Percentiles rank a stretch among this genome's conserved stretches.
Conservation (phyloP, 1,284 basidiomycete genomes). For the Fomitopsis schrenkii region DNA sequence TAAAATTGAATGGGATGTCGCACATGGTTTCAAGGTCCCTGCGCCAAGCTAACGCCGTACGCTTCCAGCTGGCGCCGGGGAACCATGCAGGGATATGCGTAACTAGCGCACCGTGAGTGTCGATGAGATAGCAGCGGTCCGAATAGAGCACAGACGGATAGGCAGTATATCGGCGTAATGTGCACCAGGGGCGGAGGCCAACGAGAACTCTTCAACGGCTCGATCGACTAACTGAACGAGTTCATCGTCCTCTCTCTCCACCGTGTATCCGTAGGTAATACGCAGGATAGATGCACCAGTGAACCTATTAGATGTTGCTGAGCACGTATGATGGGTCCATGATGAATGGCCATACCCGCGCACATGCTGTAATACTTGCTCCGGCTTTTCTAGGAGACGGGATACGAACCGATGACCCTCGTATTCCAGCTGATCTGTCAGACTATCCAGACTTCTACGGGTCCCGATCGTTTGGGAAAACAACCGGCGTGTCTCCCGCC, state of each 20-base stretch:
- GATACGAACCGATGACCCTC: conserved; percentile 21
- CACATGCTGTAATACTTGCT: conserved; percentile 18
- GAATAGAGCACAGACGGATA: conserved; percentile 16
- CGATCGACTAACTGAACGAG: conserved; percentile 29
- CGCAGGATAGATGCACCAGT: conserved; percentile 30
- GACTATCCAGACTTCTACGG: conserved; percentile 21
- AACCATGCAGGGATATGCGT: conserved; percentile 25
- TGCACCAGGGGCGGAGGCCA: conserved; percentile 22
- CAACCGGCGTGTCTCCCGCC: conserved; percentile 54
- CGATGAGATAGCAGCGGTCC: background rate
- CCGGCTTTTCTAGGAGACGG: conserved; percentile 15
- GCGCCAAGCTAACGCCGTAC: conserved; percentile 14
- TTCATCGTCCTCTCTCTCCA: conserved; percentile 25
- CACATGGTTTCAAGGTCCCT: conserved; percentile 19
- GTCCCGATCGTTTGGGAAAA: conserved; percentile 24
- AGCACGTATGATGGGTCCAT: background rate
- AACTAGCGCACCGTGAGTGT: conserved; percentile 2
- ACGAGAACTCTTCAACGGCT: conserved; percentile 25
- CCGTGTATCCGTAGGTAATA: conserved; percentile 33
- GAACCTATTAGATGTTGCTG: conserved; percentile 18
- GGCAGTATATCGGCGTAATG: conserved; percentile 30
- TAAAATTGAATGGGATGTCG: conserved; percentile 22
- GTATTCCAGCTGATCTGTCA: conserved; percentile 20
- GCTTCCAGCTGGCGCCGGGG: conserved; percentile 24
- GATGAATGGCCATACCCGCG: conserved; percentile 16